Conservation (phyloP, 352 stramenopile genomes). For the Phytopythium aichiense region DNA sequence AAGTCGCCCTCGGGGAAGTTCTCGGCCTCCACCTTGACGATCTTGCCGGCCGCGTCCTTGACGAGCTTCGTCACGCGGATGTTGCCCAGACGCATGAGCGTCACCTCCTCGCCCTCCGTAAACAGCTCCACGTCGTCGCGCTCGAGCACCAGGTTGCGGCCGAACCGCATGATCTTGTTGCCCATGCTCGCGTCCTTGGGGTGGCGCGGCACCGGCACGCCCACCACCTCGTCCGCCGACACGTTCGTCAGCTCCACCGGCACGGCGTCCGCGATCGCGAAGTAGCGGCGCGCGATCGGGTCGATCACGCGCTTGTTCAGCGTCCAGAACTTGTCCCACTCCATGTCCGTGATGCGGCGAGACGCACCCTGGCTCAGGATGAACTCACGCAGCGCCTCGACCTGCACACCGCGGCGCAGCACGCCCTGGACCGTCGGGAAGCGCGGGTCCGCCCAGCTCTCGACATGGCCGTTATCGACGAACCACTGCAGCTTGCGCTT, state of each 20-base stretch:
- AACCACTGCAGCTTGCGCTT: constrained; percentile 99
- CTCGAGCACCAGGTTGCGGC: constrained; percentile 92
- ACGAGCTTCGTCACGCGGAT: constrained; percentile 76
- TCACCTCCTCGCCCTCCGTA: constrained; percentile 95
- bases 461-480: constrained; percentile 95
- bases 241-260: constrained; percentile 87
- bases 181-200: constrained; percentile 77
- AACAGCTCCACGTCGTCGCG: constrained; percentile 93
- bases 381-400: constrained; percentile 95
- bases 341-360: constrained; percentile 97
- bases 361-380: constrained; percentile 97
- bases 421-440: constrained; percentile 98
- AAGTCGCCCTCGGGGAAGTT: constrained; percentile 87
- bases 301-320: constrained; percentile 99
- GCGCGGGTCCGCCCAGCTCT: constrained; percentile 97
- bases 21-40: constrained; percentile 65
- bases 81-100: constrained; percentile 97
- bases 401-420: constrained; percentile 94
- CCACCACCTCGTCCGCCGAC: constrained; percentile 41
- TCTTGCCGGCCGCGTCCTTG: constrained; percentile 43
- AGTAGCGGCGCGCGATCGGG: constrained; percentile 93
- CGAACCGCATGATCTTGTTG: constrained; percentile 89
- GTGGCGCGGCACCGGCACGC: constrained; percentile 63
- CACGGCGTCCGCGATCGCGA: constrained; percentile 93
- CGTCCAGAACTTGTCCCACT: constrained; percentile 99